Percentiles rank a stretch among this genome's conserved stretches.
These are phyloP conservation scores for Echinochloa phyllopogon DNA, from an alignment of 176 grass and related monocot species.

Conservation along the genomic window DNA sequence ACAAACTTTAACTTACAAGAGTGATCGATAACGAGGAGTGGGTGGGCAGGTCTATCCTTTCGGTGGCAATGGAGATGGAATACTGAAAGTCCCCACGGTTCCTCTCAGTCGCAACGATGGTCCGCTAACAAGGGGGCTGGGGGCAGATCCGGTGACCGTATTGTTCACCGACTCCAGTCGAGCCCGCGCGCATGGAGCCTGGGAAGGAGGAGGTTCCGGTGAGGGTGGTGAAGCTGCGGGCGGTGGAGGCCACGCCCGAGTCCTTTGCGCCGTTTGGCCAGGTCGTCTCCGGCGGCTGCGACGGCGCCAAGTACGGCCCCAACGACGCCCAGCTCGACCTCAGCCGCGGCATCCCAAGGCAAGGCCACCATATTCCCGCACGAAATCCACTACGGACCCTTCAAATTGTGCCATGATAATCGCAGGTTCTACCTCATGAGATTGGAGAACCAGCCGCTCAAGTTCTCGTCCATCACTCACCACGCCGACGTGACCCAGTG, in stretches of 20 bases:
- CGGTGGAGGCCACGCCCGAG: constrained; percentile 76
- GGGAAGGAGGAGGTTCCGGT: constrained; percentile 1
- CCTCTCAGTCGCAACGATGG: no score
- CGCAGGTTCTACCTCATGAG: constrained; percentile 85
- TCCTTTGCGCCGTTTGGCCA: constrained; percentile 90
- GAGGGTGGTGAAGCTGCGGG: constrained; percentile 58
- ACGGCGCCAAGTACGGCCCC: constrained; percentile 77
- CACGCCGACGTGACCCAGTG: constrained; percentile 96
- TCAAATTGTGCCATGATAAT: background rate
- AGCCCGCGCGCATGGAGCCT: constrained; percentile 40
- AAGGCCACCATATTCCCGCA: background rate
- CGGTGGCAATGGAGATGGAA: no score
- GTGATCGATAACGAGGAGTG: no score
- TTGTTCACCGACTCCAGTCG: no score
- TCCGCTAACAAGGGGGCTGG: no score
- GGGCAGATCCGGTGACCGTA: no score
- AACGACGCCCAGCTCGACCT: constrained; percentile 94
- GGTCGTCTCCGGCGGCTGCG: constrained; percentile 68
- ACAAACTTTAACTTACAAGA: no score
- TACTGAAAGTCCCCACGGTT: no score
- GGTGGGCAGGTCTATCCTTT: no score
- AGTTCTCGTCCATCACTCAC: constrained; percentile 78
- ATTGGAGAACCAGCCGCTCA: constrained; percentile 57
- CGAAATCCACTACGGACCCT: background rate
- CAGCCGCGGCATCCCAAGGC: constrained; percentile 83